Conservation (phyloP, 257 asterid species). For the Solanum dulcamara region DNA sequence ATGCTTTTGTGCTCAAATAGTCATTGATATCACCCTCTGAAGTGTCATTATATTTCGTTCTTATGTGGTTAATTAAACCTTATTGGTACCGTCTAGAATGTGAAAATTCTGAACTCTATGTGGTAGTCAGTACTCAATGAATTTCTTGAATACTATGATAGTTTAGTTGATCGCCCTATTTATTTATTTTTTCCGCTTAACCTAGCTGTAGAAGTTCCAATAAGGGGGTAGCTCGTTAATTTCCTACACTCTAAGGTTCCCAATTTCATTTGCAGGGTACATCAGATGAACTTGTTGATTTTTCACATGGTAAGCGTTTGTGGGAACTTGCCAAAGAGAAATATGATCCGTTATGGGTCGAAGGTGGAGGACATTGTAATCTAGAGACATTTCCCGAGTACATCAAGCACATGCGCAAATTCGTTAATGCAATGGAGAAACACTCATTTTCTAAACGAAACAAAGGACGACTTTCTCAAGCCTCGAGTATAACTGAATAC, state of each 20-base stretch:
- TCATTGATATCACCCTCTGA: not conserved
- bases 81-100: not conserved
- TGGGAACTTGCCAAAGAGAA: constrained; percentile 97
- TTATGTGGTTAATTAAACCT: not conserved
- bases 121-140: not conserved
- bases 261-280: constrained; percentile 51
- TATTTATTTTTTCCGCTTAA: not conserved
- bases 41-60: not conserved
- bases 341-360: constrained; percentile 89
- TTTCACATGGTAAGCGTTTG: constrained; percentile 83
- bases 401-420: constrained; percentile 73
- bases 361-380: constrained; percentile 99
- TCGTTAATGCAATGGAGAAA: constrained; percentile 80
- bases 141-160: not conserved
- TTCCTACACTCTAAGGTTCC: not conserved
- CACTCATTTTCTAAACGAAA: constrained; percentile 56
- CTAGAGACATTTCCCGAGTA: constrained; percentile 89
- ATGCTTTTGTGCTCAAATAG: not conserved
- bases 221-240: not conserved
- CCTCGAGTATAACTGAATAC: constrained; percentile 31
- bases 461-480: constrained; percentile 18
- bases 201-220: not conserved
- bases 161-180: not conserved
- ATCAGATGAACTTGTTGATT: constrained; percentile 78
- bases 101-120: not conserved